Conservation (phyloP, 2,329 filamentous ascomycete genomes). For the Colletotrichum horii region DNA sequence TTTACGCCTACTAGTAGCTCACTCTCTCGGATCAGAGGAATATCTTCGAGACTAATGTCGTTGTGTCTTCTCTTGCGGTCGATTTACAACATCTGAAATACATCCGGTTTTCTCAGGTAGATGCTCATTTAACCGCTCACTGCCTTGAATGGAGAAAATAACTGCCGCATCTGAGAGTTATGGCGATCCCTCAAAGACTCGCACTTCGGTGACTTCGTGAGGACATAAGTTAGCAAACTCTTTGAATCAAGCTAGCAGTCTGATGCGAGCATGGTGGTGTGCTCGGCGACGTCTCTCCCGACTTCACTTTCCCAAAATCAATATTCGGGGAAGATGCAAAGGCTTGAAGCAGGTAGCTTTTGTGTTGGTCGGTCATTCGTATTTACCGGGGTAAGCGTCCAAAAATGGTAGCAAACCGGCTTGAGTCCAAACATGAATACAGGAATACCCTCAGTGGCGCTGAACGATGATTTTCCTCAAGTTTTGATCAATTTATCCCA, state of each 20-base stretch:
- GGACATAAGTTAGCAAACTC: background rate
- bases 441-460: background rate
- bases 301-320: background rate
- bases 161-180: background rate
- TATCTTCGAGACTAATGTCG: background rate
- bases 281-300: background rate
- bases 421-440: background rate
- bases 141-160: background rate
- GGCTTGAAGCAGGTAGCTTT: no score
- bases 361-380: background rate
- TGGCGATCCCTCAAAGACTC: background rate
- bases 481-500: background rate
- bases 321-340: background rate
- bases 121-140: background rate
- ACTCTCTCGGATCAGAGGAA: background rate
- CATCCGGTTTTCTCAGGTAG: background rate
- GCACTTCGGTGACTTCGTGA: background rate
- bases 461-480: background rate
- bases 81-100: background rate
- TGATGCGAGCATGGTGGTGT: background rate
- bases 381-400: background rate
- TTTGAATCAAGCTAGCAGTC: background rate
- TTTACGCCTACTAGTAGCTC: constrained; percentile 24
- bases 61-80: background rate
- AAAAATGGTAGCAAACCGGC: background rate